Percentiles rank a stretch among this genome's conserved stretches.
These are phyloP conservation scores for Penicillium goetzii DNA, from an alignment of 495 filamentous ascomycete species.

Conservation along the genomic window DNA sequence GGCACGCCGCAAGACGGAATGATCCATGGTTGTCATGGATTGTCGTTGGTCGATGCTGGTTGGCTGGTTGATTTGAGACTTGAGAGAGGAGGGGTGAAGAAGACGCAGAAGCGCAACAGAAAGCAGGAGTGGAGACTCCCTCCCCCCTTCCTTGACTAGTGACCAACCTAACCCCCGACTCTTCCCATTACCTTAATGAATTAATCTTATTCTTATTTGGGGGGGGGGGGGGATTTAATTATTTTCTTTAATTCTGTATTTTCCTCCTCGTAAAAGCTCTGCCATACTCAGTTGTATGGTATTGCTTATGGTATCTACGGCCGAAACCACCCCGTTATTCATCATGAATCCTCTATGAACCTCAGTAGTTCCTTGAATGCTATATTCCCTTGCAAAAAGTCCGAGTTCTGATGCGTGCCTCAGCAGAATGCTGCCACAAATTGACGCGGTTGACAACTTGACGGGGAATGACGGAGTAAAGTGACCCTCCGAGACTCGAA, in stretches of 20 bases:
- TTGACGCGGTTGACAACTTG: slow-evolving; percentile 1
- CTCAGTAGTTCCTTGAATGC: too few species aligned
- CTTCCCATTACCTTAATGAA: slow-evolving; percentile 1
- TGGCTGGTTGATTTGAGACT: not conserved
- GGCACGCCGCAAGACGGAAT: not conserved
- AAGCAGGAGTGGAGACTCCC: not conserved
- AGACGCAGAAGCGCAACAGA: slow-evolving; percentile 4
- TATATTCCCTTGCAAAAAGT: too few species aligned
- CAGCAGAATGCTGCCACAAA: not conserved
- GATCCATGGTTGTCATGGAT: slow-evolving; percentile 1
- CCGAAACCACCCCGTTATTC: too few species aligned
- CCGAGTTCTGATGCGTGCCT: too few species aligned
- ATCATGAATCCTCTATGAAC: too few species aligned
- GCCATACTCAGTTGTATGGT: too few species aligned
- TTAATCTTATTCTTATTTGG: not conserved
- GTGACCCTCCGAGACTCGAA: slow-evolving; percentile 14
- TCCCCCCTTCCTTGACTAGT: not conserved
- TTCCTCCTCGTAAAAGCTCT: not conserved
- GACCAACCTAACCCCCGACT: not conserved
- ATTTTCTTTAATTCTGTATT: not conserved
- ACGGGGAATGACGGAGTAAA: slow-evolving; percentile 12
- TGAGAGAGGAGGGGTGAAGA: not conserved
- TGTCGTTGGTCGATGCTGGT: not conserved
- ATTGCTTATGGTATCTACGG: too few species aligned
- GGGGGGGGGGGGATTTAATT: not conserved